Conservation (phyloP, 148 eudicot genomes). For the Rhododendron simsii region DNA sequence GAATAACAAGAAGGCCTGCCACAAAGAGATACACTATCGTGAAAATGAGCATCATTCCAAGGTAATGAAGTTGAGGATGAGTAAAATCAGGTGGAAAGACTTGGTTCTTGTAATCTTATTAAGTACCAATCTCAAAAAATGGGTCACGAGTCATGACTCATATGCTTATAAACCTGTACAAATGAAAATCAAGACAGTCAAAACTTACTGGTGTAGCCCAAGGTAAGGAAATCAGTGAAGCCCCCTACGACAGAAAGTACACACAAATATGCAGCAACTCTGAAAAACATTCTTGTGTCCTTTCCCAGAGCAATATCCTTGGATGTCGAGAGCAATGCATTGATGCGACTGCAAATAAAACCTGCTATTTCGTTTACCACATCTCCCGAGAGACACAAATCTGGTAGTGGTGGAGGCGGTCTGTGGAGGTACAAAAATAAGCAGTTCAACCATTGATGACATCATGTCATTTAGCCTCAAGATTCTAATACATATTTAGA, state of each 20-base stretch:
- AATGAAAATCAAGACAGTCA: background rate
- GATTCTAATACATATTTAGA: background rate
- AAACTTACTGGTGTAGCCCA: conserved; percentile 65
- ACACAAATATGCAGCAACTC: conserved; percentile 43
- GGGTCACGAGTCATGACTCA: background rate
- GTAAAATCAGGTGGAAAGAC: background rate
- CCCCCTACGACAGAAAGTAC: conserved; percentile 53
- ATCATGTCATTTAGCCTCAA: background rate
- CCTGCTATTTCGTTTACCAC: conserved; percentile 37
- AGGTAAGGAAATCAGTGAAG: conserved; percentile 60
- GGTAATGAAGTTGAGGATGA: background rate
- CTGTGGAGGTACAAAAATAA: conserved; percentile 36
- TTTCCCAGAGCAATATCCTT: conserved; percentile 70
- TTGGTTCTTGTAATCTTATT: background rate
- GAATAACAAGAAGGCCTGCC: conserved; percentile 60
- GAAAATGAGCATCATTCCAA: background rate
- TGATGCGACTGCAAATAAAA: conserved; percentile 35
- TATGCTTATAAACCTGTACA: background rate
- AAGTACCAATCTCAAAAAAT: background rate
- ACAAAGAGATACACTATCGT: background rate
- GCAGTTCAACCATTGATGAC: background rate
- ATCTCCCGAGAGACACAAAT: conserved; percentile 63
- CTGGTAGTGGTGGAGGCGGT: conserved; percentile 87
- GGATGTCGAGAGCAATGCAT: conserved; percentile 39
- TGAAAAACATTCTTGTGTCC: conserved; percentile 56